Evolutionary conservation across 2,329 filamentous ascomycete species (phyloP).

Genomic region (Talaromyces sp.): DNA sequence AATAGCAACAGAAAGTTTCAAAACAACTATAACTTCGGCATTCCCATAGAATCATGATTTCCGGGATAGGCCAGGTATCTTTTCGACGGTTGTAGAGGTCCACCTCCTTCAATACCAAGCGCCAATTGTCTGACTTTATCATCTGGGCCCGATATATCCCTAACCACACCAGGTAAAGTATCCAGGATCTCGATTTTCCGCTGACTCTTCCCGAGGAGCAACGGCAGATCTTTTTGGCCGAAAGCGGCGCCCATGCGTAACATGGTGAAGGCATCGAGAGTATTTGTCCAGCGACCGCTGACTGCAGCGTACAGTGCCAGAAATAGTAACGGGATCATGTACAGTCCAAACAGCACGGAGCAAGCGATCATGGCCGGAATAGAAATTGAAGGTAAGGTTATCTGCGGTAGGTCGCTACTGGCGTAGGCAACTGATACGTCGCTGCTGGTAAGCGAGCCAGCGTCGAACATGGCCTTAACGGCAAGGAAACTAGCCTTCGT

Average conservation of each 20-base stretch:
- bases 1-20: neutral
- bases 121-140: slow-evolving; percentile 9
- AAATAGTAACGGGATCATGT: slow-evolving; percentile 8
- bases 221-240: slow-evolving; percentile 6
- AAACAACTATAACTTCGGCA: neutral
- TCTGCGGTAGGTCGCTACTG: neutral
- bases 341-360: slow-evolving; percentile 4
- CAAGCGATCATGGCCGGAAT: slow-evolving; percentile 1
- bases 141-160: slow-evolving; percentile 10
- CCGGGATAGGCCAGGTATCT: slow-evolving; percentile 11
- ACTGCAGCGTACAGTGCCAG: slow-evolving; percentile 7
- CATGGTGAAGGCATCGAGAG: slow-evolving; percentile 11
- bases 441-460: neutral
- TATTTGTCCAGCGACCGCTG: slow-evolving; percentile 2
- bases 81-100: neutral
- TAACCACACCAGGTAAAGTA: slow-evolving; percentile 6
- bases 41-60: neutral
- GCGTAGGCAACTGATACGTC: neutral
- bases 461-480: slow-evolving; percentile 5
- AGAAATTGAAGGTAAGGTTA: neutral
- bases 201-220: slow-evolving; percentile 1
- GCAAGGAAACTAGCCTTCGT: slow-evolving; percentile 6
- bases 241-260: slow-evolving; percentile 11
- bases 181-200: neutral
- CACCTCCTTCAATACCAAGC: slow-evolving; percentile 5